Evolutionary conservation across 2,329 filamentous ascomycete species (phyloP), one percentile per base, ranked within the genome.

Genomic region (Pseudogymnoascus sp.): DNA sequence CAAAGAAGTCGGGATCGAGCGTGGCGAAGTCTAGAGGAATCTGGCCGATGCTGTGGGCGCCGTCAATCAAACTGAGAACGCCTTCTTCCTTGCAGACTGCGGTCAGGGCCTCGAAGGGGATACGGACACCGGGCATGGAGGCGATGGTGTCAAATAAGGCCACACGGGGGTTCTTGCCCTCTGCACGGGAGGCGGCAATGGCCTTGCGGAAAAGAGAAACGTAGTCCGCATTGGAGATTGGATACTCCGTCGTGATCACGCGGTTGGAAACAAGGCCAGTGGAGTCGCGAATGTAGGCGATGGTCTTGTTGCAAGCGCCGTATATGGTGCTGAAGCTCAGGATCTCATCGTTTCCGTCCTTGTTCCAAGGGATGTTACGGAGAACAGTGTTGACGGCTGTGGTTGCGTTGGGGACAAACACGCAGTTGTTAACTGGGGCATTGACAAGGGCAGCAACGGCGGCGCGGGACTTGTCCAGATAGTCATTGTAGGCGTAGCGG

Each of bases 381-480:
- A 96, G 81, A 4, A 96, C 84, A 0, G 86, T 90, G 76, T 95
- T 93, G 56, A 92, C 76, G 23, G 85, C 90, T 0, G 84, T 87
- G 0, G 91, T 96, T 11, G 92, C 91, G 73, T 97, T 97, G 63
- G 84, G 78, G 0, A 96, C 86, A 67, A 96, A 88, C 0, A 96
- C 91, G 40, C 90, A 78, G 8, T 87, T 85, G 8, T 87, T 80
- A 0, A 79, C 71, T 0, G 88, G 85, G 0, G 84, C 88, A 65
- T 89, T 84, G 65, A 97, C 77, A 21, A 91, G 70, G 23, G 77
- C 73, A 0, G 90, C 88, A 3, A 93, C 77, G 2, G 86, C 87
- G 37, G 75, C 76, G 7, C 91, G 87, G 8, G 82, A 82, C 66
- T 83, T 78, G 66, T 90, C 85, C 0, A 96, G 80, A 8, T 86